These are phyloP conservation scores for Myrmaecium sp. DNA, from an alignment of 2,329 filamentous ascomycete species.

Conservation along the genomic window DNA sequence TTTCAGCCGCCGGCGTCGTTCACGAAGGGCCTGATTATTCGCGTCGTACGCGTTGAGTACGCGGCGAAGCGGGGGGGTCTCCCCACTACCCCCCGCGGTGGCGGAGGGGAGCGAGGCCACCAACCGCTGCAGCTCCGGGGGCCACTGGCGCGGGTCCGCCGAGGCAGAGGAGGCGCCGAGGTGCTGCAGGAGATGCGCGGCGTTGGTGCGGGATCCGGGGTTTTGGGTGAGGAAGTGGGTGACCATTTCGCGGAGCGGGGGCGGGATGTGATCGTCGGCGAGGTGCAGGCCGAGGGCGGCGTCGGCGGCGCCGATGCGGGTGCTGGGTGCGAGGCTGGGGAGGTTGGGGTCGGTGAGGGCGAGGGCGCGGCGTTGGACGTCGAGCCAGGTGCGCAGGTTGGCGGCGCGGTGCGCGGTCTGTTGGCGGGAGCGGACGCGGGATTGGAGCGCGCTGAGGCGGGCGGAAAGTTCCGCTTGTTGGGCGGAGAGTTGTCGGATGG, in stretches of 20 bases:
- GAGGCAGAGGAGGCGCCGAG: too few species aligned
- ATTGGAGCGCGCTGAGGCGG: slow-evolving; percentile 52
- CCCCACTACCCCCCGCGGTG: too few species aligned
- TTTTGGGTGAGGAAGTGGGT: slow-evolving; percentile 3
- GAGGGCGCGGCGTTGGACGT: slow-evolving; percentile 46
- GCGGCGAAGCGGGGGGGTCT: slow-evolving; percentile 46
- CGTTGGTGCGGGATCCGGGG: slow-evolving; percentile 3
- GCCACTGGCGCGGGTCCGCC: slow-evolving; percentile 4
- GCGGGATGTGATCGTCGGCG: slow-evolving; percentile 28
- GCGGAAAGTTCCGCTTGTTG: slow-evolving; percentile 63
- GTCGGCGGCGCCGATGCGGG: slow-evolving; percentile 3
- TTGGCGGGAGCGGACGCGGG: slow-evolving; percentile 44
- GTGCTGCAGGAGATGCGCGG: not conserved
- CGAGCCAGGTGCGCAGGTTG: slow-evolving; percentile 59
- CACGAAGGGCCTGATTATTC: slow-evolving; percentile 50
- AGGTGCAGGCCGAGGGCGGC: slow-evolving; percentile 11
- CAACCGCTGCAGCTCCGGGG: slow-evolving; percentile 3
- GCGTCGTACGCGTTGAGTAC: slow-evolving; percentile 52
- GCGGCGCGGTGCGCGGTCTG: slow-evolving; percentile 53
- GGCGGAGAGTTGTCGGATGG: slow-evolving; percentile 64
- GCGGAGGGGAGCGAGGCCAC: slow-evolving; percentile 9
- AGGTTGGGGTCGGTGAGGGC: slow-evolving; percentile 23
- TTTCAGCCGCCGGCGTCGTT: slow-evolving; percentile 54
- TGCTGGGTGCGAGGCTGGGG: slow-evolving; percentile 4
- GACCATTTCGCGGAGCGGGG: slow-evolving; percentile 1